Base-by-base conservation (phyloP, 2,329 filamentous ascomycete genomes). In the Fusarium sp. region DNA sequence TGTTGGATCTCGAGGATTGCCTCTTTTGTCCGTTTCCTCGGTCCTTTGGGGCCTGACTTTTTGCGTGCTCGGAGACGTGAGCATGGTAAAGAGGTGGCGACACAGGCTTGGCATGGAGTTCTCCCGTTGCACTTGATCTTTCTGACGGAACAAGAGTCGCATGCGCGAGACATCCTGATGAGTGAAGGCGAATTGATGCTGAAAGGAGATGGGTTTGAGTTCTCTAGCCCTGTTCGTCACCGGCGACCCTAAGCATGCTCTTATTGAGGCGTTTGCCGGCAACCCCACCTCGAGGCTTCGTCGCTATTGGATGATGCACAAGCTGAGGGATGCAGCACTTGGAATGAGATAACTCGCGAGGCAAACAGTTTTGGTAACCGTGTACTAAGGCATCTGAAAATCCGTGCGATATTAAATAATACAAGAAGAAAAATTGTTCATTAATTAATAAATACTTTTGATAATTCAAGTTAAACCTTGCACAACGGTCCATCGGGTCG, bases 1-100 rank as follows among this genome's bases (percentile, higher is more conserved):
- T 30, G 47, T 36, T 39, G 47, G 16, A 55, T 44, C 27, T 67
- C 36, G 11, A 53, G 27, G 37, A 67, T 67, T 10, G 47, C 65
- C 12, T 67, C 64, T 9, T 67, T 67, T 11, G 65, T 67, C 7
- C 52, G 63, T 18, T 67, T 67, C 11, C 65, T 52, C 2, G 65
- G 65, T 27, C 65, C 65, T 12, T 67, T 67, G 0, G 65, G 65
- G 0, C 65, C 65, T 1, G 63, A 62, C 23, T 67, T 67, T 41
- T 67, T 67, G 9, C 65, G 65, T 43, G 63, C 58, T 15, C 65
- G 55, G 6, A 51, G 41, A n/a, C 62, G 66, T 10, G 65, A 67
- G 23, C 65, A 67, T 3, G 63, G 37, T 5, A 66, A 6, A 11
- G 50, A 53, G 4, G 51, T 61, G 2, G 34, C 40, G 0, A 36